Conservation (phyloP, 2,329 filamentous ascomycete genomes). For the Gnomoniopsis smithogilvyi region DNA sequence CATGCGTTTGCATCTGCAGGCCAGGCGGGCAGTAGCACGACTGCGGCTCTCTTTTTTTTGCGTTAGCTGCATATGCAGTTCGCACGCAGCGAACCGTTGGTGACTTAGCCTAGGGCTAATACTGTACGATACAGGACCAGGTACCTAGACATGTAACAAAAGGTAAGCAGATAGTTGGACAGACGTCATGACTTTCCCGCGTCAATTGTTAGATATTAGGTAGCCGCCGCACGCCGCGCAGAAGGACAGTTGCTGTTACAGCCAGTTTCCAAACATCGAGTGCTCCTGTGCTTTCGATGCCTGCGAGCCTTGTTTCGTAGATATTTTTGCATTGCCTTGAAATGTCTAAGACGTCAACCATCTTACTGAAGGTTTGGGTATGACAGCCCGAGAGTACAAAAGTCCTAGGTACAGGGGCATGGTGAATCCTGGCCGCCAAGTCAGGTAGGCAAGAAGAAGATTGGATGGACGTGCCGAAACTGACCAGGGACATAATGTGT, state of each 20-base stretch:
- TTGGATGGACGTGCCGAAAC: no score
- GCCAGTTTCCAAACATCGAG: background rate
- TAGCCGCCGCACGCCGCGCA: background rate
- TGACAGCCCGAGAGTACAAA: no score
- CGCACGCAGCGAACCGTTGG: background rate
- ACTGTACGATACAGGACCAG: no score
- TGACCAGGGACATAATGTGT: no score
- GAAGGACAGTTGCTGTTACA: background rate
- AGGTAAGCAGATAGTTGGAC: background rate
- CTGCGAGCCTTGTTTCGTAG: no score
- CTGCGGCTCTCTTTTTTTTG: background rate
- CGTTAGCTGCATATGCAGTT: background rate
- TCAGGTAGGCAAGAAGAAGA: no score
- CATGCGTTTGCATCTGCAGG: background rate
- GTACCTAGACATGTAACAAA: background rate
- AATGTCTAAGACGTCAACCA: no score
- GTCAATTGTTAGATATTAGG: background rate
- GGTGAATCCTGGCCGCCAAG: no score
- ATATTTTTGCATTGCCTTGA: no score
- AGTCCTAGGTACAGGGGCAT: no score
- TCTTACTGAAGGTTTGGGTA: no score
- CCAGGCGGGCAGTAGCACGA: background rate
- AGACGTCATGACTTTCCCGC: slow-evolving; percentile 2
- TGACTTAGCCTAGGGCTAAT: background rate
- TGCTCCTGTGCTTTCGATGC: background rate